Base-by-base conservation (phyloP, 108 stramenopile species). In the Discostella pseudostelligera region DNA sequence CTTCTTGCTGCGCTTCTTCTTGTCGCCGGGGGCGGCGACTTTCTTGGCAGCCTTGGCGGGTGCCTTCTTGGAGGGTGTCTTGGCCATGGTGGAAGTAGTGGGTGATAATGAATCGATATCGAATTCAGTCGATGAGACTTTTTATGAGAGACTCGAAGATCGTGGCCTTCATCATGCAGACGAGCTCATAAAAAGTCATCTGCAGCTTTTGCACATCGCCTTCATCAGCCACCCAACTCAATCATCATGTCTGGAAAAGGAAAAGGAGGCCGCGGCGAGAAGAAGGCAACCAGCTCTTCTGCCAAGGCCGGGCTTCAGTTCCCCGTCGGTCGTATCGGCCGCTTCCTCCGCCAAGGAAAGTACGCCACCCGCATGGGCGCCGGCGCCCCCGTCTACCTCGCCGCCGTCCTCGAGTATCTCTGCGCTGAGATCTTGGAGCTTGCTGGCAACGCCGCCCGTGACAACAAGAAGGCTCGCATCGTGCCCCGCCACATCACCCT, bases 301-400 rank as follows among this genome's bases (percentile, higher is more conserved):
- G 71, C 92, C 81, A 97, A 96, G 86, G 95, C 96, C 32, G 96
- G 96, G 26, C 83, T 97, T 39, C 96, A 97, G 70, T 97, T 97
- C 83, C 96, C 96, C 59, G 96, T 97, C 25, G 94, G 89, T 76
- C 89, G 94, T 88, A 87, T 97, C 65, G 88, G 85, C 62, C 91
- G 97, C 65, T 97, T 82, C 87, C 84, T 97, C 55, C 95, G 92
- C 84, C 90, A 94, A 85, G 97, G 95, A 50, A 89, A 92, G 68
- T 95, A 94, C 83, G 94, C 94, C 66, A 78, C 83, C 43, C 89
- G 95, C 35, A 93, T 96, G 79, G 96, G 96, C 58, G 93, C 89
- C 32, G 96, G 96, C 19, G 95, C 96, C 49, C 90, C 94, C 17
- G 95, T 97, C 17, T 97, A 96, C 88, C 92, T 64, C 53, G 60